phyloP scores from a whole-genome alignment of 768 basidiomycete species.

The Hemileccinum impolitum region DNA sequence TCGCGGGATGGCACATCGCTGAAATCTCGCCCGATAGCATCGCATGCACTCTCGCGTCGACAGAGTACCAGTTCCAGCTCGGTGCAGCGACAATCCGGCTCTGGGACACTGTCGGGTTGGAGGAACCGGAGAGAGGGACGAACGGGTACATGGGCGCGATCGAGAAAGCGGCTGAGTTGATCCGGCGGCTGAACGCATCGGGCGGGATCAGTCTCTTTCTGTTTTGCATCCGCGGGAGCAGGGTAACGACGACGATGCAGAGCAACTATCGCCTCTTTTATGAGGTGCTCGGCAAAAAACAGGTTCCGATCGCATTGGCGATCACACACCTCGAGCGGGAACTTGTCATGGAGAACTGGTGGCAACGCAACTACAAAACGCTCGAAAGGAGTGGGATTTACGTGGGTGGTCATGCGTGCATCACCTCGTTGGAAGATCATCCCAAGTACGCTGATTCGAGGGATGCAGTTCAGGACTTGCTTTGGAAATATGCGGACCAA shows the following conservation, averaged over 20 bases:
- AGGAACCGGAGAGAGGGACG: slow-evolving; percentile 18
- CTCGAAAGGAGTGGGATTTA: slow-evolving; percentile 19
- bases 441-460: slow-evolving; percentile 20
- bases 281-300: slow-evolving; percentile 36
- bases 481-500: slow-evolving; percentile 22
- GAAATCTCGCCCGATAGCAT: slow-evolving; percentile 23
- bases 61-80: slow-evolving; percentile 26
- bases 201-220: slow-evolving; percentile 31
- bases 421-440: slow-evolving; percentile 23
- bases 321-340: slow-evolving; percentile 39
- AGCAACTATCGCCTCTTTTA: slow-evolving; percentile 36
- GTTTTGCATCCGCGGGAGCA: slow-evolving; percentile 32
- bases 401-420: slow-evolving; percentile 27
- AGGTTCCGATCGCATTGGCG: slow-evolving; percentile 38
- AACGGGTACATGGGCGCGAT: slow-evolving; percentile 26
- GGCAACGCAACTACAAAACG: slow-evolving; percentile 23
- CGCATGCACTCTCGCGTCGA: slow-evolving; percentile 31
- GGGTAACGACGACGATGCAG: slow-evolving; percentile 27
- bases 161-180: slow-evolving; percentile 28
- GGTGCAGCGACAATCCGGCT: slow-evolving; percentile 20
- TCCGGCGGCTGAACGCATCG: slow-evolving; percentile 24
- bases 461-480: slow-evolving; percentile 16
- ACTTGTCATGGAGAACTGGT: slow-evolving; percentile 30
- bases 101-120: slow-evolving; percentile 34
- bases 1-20: slow-evolving; percentile 31